Evolutionary conservation across 106 monocot species (phyloP).

Genomic region (Platanthera zijinensis): DNA sequence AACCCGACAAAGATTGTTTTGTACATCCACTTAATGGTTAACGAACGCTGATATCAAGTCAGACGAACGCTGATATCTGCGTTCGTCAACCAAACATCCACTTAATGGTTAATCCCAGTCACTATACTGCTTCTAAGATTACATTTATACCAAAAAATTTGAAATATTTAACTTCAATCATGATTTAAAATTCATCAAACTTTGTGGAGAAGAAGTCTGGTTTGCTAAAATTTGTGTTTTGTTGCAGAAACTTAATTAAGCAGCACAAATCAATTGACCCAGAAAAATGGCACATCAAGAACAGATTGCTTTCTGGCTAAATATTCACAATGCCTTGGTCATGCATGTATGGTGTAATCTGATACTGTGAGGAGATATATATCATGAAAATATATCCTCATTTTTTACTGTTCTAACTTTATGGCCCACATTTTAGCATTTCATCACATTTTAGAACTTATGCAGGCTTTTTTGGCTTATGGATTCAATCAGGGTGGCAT

Average conservation of each 20-base stretch:
- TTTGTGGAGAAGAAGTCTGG: not conserved
- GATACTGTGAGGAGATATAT: not conserved
- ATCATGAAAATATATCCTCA: not conserved
- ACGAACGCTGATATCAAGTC: too few species aligned
- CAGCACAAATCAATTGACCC: conserved; percentile 52
- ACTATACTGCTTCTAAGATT: not conserved
- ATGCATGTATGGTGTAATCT: conserved; percentile 67
- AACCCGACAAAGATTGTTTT: too few species aligned
- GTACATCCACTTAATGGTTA: too few species aligned
- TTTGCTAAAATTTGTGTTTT: not conserved
- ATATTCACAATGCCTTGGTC: conserved; percentile 84
- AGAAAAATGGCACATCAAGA: conserved; percentile 47
- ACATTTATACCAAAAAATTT: not conserved
- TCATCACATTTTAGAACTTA: not conserved
- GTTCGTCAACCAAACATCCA: too few species aligned
- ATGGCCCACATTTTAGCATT: not conserved
- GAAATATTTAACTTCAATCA: not conserved
- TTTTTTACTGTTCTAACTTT: not conserved
- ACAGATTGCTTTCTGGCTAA: conserved; percentile 87
- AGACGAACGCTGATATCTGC: too few species aligned
- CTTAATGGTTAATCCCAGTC: too few species aligned
- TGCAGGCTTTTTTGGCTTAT: conserved; percentile 79
- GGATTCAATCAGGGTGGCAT: conserved; percentile 45
- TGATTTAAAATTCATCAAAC: not conserved
- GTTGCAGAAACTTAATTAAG: conserved; percentile 43